phyloP scores from a whole-genome alignment of 1,139 yeast species.

The Eremothecium cymbalariae region DNA sequence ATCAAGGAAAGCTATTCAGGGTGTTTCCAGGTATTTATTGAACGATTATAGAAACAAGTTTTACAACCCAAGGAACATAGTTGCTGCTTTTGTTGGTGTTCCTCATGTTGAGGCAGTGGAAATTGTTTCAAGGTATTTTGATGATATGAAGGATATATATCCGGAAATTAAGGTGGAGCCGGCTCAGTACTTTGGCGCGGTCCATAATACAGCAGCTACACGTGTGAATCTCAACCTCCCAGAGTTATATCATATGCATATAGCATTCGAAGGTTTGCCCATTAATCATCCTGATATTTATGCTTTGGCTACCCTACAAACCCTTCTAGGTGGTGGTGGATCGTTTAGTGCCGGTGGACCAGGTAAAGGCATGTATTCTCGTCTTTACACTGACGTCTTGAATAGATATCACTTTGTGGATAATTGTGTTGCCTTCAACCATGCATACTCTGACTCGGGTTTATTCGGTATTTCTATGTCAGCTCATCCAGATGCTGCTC shows the following conservation, averaged over 20 bases:
- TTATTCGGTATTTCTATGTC: constrained; percentile 83
- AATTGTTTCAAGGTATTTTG: constrained; percentile 55
- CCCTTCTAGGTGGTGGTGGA: constrained; percentile 94
- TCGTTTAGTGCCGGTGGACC: constrained; percentile 99
- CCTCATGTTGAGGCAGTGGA: constrained; percentile 61
- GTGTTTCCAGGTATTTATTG: constrained; percentile 47
- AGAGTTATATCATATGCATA: constrained; percentile 76
- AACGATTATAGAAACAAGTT: constrained; percentile 56
- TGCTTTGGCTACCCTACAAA: constrained; percentile 84
- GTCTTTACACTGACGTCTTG: constrained; percentile 83
- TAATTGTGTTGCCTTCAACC: constrained; percentile 81
- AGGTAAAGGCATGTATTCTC: constrained; percentile 98
- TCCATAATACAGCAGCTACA: constrained; percentile 54
- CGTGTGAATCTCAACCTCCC: constrained; percentile 70
- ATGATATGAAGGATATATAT: constrained; percentile 43
- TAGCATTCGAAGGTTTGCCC: constrained; percentile 84
- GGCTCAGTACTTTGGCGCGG: constrained; percentile 74
- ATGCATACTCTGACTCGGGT: constrained; percentile 85
- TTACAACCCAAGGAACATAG: constrained; percentile 74
- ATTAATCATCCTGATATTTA: constrained; percentile 80
- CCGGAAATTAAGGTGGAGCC: constrained; percentile 34
- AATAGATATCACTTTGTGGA: constrained; percentile 90
- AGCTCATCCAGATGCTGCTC: constrained; percentile 80
- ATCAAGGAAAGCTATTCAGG: constrained; percentile 58
- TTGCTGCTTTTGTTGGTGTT: constrained; percentile 85